These are phyloP conservation scores for Fusarium poae DNA, from an alignment of 2,329 filamentous ascomycete species.

Conservation along the genomic window DNA sequence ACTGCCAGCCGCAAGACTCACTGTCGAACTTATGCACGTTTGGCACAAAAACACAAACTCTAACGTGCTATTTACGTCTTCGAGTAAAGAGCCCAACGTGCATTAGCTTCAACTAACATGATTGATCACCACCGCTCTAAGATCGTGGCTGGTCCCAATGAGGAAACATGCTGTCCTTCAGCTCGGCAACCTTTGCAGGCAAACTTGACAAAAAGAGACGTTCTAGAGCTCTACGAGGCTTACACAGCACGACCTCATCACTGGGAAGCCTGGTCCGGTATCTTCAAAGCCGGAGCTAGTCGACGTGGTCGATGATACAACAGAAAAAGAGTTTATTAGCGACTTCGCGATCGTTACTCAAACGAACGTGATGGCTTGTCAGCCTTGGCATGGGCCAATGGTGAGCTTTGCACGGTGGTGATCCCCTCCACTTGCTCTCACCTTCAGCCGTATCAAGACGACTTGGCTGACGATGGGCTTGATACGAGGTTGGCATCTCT, in stretches of 20 bases:
- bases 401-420: constrained; percentile 5
- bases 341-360: constrained; percentile 14
- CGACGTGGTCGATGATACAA: constrained; percentile 22
- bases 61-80: constrained; percentile 20
- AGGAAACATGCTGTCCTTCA: constrained; percentile 15
- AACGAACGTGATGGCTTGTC: neutral
- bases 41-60: constrained; percentile 24
- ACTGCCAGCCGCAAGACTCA: neutral
- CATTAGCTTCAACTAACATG: constrained; percentile 17
- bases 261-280: neutral
- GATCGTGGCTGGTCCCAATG: constrained; percentile 17
- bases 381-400: constrained; percentile 31
- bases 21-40: constrained; percentile 28
- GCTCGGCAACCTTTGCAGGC: constrained; percentile 2
- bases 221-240: constrained; percentile 15
- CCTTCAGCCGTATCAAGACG: neutral
- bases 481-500: constrained; percentile 17
- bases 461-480: constrained; percentile 6
- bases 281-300: neutral
- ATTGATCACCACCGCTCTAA: neutral
- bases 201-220: neutral
- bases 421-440: constrained; percentile 10
- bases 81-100: constrained; percentile 7
- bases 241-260: constrained; percentile 6
- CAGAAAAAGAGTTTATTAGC: neutral